These are phyloP conservation scores for Tuber brumale DNA, from an alignment of 495 filamentous ascomycete genomes.

Conservation along the genomic window DNA sequence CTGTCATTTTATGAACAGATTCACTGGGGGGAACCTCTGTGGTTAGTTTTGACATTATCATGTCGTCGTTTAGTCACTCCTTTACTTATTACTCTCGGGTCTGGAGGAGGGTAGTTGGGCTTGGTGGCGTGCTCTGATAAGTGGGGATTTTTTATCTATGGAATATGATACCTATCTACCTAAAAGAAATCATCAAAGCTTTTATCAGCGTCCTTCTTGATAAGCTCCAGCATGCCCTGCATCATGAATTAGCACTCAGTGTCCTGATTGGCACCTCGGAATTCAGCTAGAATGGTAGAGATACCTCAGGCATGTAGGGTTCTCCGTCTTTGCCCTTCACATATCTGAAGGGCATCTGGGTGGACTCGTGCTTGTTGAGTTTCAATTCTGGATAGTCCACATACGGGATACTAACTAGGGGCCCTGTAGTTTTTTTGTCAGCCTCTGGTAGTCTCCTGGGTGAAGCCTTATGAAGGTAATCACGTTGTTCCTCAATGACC, in stretches of 20 bases:
- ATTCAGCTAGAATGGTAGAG: slow-evolving; percentile 6
- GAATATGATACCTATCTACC: neutral
- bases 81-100: neutral
- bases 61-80: neutral
- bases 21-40: neutral
- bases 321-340: slow-evolving; percentile 66
- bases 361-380: slow-evolving; percentile 85
- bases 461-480: slow-evolving; percentile 8
- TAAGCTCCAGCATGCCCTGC: slow-evolving; percentile 89
- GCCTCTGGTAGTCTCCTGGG: neutral
- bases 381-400: slow-evolving; percentile 80
- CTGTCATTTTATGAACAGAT: neutral
- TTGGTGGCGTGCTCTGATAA: neutral
- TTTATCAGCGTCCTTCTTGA: slow-evolving; percentile 90
- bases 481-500: slow-evolving; percentile 76
- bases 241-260: neutral
- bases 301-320: slow-evolving; percentile 84
- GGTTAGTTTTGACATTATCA: neutral
- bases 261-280: neutral
- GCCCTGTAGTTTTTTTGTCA: slow-evolving; percentile 49
- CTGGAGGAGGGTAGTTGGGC: neutral
- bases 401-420: slow-evolving; percentile 68
- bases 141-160: neutral
- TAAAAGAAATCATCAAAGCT: slow-evolving; percentile 79
- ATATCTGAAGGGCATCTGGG: slow-evolving; percentile 96